These are phyloP conservation scores for Xanthoconium separans DNA, from an alignment of 1,284 basidiomycete genomes.

Conservation along the genomic window DNA sequence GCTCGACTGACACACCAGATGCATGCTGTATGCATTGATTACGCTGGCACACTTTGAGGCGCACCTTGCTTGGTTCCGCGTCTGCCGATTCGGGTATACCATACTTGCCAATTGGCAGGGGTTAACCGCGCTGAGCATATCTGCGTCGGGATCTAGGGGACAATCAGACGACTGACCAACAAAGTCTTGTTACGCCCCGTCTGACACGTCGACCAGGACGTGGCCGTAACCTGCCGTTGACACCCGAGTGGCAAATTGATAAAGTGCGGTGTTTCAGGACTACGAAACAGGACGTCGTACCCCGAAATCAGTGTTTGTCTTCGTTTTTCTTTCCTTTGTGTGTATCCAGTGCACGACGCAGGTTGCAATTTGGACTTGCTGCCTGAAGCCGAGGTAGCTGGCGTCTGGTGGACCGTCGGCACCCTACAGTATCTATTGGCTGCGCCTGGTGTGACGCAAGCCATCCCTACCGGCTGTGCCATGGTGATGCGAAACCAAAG, in stretches of 20 bases:
- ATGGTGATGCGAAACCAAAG: background rate
- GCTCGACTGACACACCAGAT: background rate
- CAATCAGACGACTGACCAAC: background rate
- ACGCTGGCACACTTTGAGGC: background rate
- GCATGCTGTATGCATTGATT: no score
- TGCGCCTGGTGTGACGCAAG: background rate
- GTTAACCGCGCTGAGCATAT: no score
- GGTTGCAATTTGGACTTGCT: background rate
- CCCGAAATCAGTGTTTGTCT: background rate
- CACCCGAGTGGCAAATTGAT: conserved; percentile 3
- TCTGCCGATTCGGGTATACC: background rate
- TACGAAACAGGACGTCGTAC: conserved; percentile 5
- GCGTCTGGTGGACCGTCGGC: background rate
- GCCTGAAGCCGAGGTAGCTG: background rate
- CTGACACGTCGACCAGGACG: background rate
- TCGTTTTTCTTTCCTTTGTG: background rate
- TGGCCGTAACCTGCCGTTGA: background rate
- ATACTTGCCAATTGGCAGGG: background rate
- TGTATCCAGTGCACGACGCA: background rate
- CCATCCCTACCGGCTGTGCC: background rate
- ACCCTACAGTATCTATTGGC: background rate
- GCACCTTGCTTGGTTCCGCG: background rate
- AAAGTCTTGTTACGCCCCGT: conserved; percentile 1
- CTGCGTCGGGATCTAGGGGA: background rate
- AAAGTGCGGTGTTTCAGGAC: conserved; percentile 16